Evolutionary conservation across 805 yeast genomes (phyloP).

Genomic region (Candida maesae): DNA sequence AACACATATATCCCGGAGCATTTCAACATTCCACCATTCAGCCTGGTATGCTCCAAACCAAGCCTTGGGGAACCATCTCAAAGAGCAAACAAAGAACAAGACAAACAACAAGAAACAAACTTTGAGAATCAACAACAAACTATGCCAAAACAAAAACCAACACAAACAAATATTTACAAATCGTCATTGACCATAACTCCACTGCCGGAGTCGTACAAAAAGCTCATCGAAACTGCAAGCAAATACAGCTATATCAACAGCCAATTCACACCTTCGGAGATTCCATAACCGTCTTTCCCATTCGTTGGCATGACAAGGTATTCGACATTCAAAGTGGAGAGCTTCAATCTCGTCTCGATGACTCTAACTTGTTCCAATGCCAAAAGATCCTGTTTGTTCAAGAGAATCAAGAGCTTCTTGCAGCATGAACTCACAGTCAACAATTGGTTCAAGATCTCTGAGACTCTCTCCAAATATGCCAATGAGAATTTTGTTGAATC

Average conservation of each 20-base stretch:
- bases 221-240: slow-evolving; percentile 23
- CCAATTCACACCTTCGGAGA: slow-evolving; percentile 28
- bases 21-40: slow-evolving; percentile 49
- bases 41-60: slow-evolving; percentile 32
- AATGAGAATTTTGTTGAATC: slow-evolving; percentile 18
- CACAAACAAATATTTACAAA: not conserved
- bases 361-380: slow-evolving; percentile 3
- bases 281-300: slow-evolving; percentile 20
- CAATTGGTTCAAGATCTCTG: slow-evolving; percentile 6
- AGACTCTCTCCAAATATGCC: slow-evolving; percentile 11
- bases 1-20: slow-evolving; percentile 40
- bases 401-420: slow-evolving; percentile 18
- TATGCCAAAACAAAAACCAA: not conserved
- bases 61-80: not conserved
- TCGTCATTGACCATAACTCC: slow-evolving; percentile 10
- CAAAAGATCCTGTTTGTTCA: slow-evolving; percentile 21
- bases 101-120: not conserved
- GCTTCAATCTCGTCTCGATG: slow-evolving; percentile 14
- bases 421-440: slow-evolving; percentile 6
- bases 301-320: slow-evolving; percentile 20
- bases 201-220: slow-evolving; percentile 29
- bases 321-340: slow-evolving; percentile 10
- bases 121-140: too few species aligned
- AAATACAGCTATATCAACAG: slow-evolving; percentile 23
- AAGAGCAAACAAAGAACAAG: not conserved